Evolutionary conservation across 192 early-diverging fungal species (phyloP).

Genomic region (Coemansia erecta): DNA sequence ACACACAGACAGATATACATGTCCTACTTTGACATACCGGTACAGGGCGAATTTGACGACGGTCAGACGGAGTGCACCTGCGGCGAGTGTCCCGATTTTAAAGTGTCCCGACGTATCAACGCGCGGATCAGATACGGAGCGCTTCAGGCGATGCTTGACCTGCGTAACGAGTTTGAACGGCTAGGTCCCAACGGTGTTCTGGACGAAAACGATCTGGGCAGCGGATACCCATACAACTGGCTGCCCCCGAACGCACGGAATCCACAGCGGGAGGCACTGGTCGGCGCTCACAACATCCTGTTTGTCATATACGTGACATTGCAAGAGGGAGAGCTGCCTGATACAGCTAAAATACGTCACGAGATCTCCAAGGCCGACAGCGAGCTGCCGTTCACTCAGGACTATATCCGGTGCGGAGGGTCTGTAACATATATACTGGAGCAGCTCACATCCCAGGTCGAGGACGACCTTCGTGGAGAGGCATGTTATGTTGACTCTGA

Average conservation of each 20-base stretch:
- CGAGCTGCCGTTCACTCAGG: slow-evolving; percentile 12
- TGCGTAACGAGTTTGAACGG: slow-evolving; percentile 18
- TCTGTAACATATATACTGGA: slow-evolving; percentile 30
- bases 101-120: slow-evolving; percentile 24
- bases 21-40: slow-evolving; percentile 7
- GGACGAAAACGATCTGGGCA: slow-evolving; percentile 17
- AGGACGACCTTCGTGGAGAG: slow-evolving; percentile 35
- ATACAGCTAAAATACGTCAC: slow-evolving; percentile 16
- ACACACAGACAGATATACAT: slow-evolving; percentile 11
- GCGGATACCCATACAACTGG: slow-evolving; percentile 46
- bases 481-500: slow-evolving; percentile 34
- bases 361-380: slow-evolving; percentile 23
- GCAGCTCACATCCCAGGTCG: slow-evolving; percentile 44
- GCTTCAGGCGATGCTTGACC: slow-evolving; percentile 42
- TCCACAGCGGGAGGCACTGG: slow-evolving; percentile 25
- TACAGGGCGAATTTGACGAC: neutral
- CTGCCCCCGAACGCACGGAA: slow-evolving; percentile 25
- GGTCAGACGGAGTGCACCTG: slow-evolving; percentile 24
- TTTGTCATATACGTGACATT: slow-evolving; percentile 38
- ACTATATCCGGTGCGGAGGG: slow-evolving; percentile 40
- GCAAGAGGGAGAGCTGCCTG: slow-evolving; percentile 33
- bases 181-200: slow-evolving; percentile 14
- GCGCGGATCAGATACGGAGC: slow-evolving; percentile 37
- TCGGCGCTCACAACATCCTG: slow-evolving; percentile 43
- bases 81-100: slow-evolving; percentile 23